Evolutionary conservation across 176 grass and related monocot species (phyloP), one percentile per base, ranked within the genome.

Genomic region (Paspalum vaginatum): DNA sequence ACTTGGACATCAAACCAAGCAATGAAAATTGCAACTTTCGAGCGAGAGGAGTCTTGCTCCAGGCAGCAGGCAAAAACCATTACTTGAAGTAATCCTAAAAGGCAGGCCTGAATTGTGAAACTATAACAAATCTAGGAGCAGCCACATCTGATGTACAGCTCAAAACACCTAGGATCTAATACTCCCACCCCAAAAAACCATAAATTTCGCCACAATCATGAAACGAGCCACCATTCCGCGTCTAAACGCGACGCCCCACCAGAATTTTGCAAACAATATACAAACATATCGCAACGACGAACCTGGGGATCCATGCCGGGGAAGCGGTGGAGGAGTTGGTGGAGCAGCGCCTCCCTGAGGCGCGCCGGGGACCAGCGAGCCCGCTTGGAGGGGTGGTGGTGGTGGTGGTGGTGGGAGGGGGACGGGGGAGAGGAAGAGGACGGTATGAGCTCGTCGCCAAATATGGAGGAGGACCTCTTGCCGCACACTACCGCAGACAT

Each of bases 401-500:
- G 42, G 53, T 80, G 81, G 11, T 78, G 81, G 43, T 67, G 42
- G 9, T 66, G 61, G 13, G 77, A 15, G 24, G 81, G 62, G 32
- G 91, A 60, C 37, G 88, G 70, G 38, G 87, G 63, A n/a, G 88
- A 66, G 61, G 81, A 81, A 2, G 91, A 70, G 61, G 91, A 82
- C 68, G 92, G 81, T 62, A 89, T 80, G 82, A 93, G 79, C 74
- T 97, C 94, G 88, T 94, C 91, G 79, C 72, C 81, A 70, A 97
- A 94, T 84, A 93, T 84, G 79, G 93, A 96, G 74, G 90, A 86
- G 84, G 93, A 97, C 89, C 91, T 97, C 94, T 97, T 97, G 72
- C 94, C 94, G 61, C 91, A 97, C 68, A 96, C 94, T 97, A 91
- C 84, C 70, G 91, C 91, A 93, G 94, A 93, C 94, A 97, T 97